Conservation (phyloP, 129 eudicot genomes). For the Tanacetum coccineum region DNA sequence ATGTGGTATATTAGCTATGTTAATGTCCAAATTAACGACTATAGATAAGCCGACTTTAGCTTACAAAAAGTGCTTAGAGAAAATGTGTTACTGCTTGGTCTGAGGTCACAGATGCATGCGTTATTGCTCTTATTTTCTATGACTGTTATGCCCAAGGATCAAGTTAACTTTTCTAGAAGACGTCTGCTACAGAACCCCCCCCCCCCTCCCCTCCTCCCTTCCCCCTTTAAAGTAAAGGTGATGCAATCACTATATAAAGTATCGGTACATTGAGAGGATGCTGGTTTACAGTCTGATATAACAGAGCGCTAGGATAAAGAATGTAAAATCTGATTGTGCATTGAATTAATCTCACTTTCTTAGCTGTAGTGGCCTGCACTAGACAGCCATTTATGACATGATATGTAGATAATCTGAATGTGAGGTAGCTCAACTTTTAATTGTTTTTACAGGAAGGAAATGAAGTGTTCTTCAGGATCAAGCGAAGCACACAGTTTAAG, state of each 20-base stretch:
- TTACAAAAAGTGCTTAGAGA: neutral
- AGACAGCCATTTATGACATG: neutral
- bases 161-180: too few species aligned
- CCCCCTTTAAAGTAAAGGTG: too few species aligned
- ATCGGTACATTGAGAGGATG: too few species aligned
- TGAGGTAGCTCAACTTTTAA: neutral
- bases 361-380: neutral
- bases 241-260: too few species aligned
- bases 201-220: too few species aligned
- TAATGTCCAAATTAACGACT: neutral
- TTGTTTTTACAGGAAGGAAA: slow-evolving; percentile 37
- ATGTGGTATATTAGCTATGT: neutral
- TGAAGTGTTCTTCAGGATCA: slow-evolving; percentile 44
- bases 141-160: too few species aligned
- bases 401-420: neutral
- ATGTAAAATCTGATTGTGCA: neutral
- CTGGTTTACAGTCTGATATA: too few species aligned
- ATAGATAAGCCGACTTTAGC: neutral
- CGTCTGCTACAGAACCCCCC: too few species aligned
- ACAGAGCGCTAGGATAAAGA: too few species aligned
- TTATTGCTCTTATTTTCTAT: too few species aligned
- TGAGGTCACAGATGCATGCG: neutral
- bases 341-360: neutral
- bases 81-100: neutral
- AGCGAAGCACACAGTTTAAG: slow-evolving; percentile 56